Base-by-base conservation (phyloP, 225 moss, liverwort and hornwort genomes). In the Pseudoscleropodium purum region DNA sequence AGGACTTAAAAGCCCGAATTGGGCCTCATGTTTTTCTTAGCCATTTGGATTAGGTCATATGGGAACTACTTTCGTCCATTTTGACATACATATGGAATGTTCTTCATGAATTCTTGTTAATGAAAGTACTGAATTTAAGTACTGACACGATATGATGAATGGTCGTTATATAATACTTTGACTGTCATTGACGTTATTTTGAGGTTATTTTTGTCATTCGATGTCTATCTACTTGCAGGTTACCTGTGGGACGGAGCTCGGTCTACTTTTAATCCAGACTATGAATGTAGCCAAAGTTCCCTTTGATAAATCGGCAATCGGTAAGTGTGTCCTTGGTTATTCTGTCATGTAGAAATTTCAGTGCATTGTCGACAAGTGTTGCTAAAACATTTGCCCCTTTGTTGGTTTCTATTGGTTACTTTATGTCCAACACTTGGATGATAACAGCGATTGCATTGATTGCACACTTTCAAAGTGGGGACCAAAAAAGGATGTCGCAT, bases 221-320 rank as follows among this genome's bases (percentile, higher is more conserved):
- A 39, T 81, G 45, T 88, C 26, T 36, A 56, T 89, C 11, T 26
- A 45, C 60, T 86, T 94, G 92, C 96, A 99, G 98, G 97, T 96
- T 67, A 99, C 97, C 56, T 99, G 99, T 92, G 99, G 99, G 82
- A 92, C 96, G 57, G 99, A 99, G 92, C 96, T 99, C 54, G 97
- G 95, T 79, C 94, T 99, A 84, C 94, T 97, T 92, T 90, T 99
- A 69, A 91, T 99, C 88, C 96, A 97, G 84, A 96, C 95, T 66
- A 94, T 96, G 91, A 95, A 62, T 76, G 95, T 92, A 86, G 96
- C 96, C 79, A 95, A 93, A 89, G 81, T 95, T 87, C 94, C 96
- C 59, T 99, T 91, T 93, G 94, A 92, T 87, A 92, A 61, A 73
- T 67, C 93, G 79, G 73, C 94, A 91, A 91, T 96, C 64, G 96